Conservation (phyloP, 306 rosid species). For the Fragaria ananassa region DNA sequence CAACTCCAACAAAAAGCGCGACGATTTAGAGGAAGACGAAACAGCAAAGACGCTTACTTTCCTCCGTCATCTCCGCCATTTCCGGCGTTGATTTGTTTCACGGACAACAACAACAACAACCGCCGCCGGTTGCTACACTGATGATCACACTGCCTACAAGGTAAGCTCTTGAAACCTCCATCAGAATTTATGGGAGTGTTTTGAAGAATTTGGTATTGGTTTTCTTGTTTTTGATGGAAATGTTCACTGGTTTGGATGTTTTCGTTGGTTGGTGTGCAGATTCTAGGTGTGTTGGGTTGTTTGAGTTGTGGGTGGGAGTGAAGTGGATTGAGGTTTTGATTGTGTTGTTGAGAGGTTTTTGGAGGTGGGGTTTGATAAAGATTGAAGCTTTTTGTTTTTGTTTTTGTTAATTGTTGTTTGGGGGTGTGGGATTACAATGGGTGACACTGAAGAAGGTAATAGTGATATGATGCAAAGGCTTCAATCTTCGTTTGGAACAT, state of each 20-base stretch:
- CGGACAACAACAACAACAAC: not conserved
- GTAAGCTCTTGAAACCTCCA: not conserved
- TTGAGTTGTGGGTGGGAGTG: not conserved
- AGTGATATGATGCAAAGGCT: slow-evolving; percentile 61
- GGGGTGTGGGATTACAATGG: slow-evolving; percentile 39
- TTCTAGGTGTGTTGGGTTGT: slow-evolving; percentile 18
- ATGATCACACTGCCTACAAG: not conserved
- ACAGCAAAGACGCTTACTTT: slow-evolving; percentile 32
- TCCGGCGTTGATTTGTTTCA: slow-evolving; percentile 1
- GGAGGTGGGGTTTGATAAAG: slow-evolving; percentile 1
- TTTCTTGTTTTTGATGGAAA: not conserved
- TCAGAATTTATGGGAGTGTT: not conserved
- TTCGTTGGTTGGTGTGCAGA: slow-evolving; percentile 16
- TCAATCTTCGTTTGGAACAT: slow-evolving; percentile 64
- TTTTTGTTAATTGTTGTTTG: not conserved
- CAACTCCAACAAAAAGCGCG: slow-evolving; percentile 2
- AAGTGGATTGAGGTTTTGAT: not conserved
- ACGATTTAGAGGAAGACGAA: slow-evolving; percentile 24
- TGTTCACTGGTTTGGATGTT: not conserved
- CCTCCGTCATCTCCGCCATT: slow-evolving; percentile 64
- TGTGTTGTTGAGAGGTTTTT: not conserved
- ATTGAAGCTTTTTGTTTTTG: not conserved
- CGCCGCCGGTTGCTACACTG: not conserved
- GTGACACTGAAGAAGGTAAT: slow-evolving; percentile 61
- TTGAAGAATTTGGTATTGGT: not conserved